Base-by-base conservation (phyloP, 2,329 filamentous ascomycete species). In the Trichoderma lentiforme region DNA sequence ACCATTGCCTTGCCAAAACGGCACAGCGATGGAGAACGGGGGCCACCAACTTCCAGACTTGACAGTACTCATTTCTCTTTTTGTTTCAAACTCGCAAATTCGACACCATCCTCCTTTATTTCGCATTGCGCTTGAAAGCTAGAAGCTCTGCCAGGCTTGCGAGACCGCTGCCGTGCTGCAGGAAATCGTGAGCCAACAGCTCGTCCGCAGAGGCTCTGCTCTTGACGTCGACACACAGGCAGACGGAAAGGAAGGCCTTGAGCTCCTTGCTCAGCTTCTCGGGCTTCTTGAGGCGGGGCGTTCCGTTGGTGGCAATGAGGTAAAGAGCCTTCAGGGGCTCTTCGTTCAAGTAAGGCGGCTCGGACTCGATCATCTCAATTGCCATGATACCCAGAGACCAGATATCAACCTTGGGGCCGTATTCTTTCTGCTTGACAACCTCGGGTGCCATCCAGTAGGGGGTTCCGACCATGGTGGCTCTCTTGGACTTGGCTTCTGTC, bases 371-470 rank as follows among this genome's bases (percentile, higher is more conserved):
- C 96, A 99, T 98, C 83, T 99, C 96, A 79, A 99, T 98, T 28
- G 96, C 95, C 96, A 98, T 99, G 84, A 99, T 99, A 79, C 96
- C 96, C 74, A 99, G 86, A 34, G 95, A 98, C 96, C 96, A 99
- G 80, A 98, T 97, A 80, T 99, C 96, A 74, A 98, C 96, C 86
- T 98, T 98, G 79, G 93, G 93, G 51, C 95, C 96, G 79, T 99
- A 99, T 82, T 98, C 95, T 85, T 98, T 98, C 82, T 98, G 96
- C 85, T 98, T 98, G 80, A 99, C 96, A 58, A 99, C 96, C 83
- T 99, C 96, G 47, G 96, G 96, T 9, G 96, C 96, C 96, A 99
- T 99, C 96, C 96, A 99, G 87, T 98, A 99, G 18, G 96, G 96
- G 39, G 96, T 99, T 75, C 96, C 96, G 70, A 99, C 96, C 96